These are phyloP conservation scores for Malassezia furfur DNA, from an alignment of 1,284 basidiomycete species.

Conservation along the genomic window DNA sequence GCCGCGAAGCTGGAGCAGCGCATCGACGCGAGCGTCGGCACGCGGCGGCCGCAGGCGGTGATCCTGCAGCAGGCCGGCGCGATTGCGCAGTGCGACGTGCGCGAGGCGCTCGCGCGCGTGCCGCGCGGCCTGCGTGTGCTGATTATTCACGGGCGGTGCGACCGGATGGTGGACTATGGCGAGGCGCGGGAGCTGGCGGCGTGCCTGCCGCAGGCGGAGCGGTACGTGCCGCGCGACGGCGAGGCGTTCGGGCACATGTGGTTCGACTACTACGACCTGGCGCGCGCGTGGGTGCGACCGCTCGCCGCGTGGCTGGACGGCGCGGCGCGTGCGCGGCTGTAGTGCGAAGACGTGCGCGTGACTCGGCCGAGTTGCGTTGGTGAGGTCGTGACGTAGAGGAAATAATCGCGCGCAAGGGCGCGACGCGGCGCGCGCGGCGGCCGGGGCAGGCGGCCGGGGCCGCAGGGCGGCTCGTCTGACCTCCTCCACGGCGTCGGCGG, in stretches of 20 bases:
- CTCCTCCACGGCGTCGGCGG: not conserved
- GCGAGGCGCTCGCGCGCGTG: conserved; percentile 20
- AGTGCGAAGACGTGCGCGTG: not conserved
- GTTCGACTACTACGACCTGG: conserved; percentile 34
- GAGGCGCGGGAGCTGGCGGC: conserved; percentile 27
- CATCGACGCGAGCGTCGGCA: conserved; percentile 2
- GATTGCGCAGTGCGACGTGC: conserved; percentile 22
- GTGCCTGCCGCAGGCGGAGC: conserved; percentile 24
- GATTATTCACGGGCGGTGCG: conserved; percentile 32
- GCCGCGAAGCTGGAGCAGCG: not conserved
- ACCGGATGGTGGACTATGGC: conserved; percentile 35
- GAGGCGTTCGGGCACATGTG: conserved; percentile 17
- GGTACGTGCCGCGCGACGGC: conserved; percentile 14
- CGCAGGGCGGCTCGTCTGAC: not conserved
- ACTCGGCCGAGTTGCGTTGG: too few relatives aligned
- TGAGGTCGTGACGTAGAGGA: not conserved
- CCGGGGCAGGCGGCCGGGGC: not conserved
- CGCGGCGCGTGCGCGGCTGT: conserved; percentile 3
- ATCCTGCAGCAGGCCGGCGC: conserved; percentile 13
- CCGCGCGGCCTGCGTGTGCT: conserved; percentile 21
- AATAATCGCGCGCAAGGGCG: conserved; percentile 10
- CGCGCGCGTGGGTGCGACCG: conserved; percentile 8
- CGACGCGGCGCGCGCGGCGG: not conserved
- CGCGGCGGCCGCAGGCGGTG: conserved; percentile 19
- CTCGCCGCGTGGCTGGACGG: conserved; percentile 11